Evolutionary conservation across 352 stramenopile species (phyloP), one percentile per base, ranked within the genome.

Genomic region (Phytophthora colocasiae): DNA sequence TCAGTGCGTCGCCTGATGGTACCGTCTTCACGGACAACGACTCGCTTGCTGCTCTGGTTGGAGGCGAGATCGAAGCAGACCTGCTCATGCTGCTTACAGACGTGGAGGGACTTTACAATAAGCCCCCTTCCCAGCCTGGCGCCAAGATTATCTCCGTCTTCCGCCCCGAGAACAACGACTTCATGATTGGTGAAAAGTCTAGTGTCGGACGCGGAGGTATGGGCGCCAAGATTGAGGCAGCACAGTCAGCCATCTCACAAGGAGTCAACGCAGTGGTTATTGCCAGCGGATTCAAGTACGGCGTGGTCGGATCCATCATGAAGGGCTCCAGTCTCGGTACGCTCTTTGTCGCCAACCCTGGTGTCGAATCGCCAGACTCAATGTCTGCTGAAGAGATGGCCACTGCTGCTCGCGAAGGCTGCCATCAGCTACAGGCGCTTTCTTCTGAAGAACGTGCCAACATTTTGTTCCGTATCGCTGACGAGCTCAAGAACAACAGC

Each of bases 1-100:
- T 99, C 22, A 97, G 83, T 36, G 93, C 87, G 6, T 80, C 67
- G 34, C 77, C 77, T 22, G 86, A 93, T 59, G 83, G 85, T 36
- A 86, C 83, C 7, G 78, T 95, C 24, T 99, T 99, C 75, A 98
- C 86, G 39, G 97, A 99, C 80, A 99, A 99, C 69, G 97, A 99
- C 80, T 96, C 89, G 51, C 79, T 98, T 7, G 90, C 92, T 36
- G 84, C 91, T 24, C 72, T 98, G 6, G 91, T 97, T 6, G 90
- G 88, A 34, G 79, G 80, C 7, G 96, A 96, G 69, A 96, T 99
- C 69, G 83, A 90, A 36, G 97, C 96, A 11, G 95, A 99, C 67
- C 73, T 99, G 41, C 82, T 98, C 12, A 82, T 99, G 48, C 68
- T 99, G 52, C 88, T 99, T 40, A 99, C 97, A 4, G 97, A 99